Percentiles rank a stretch among this genome's conserved stretches.
Evolutionary conservation across 495 filamentous ascomycete species (phyloP).

Genomic region (Xylaria venustula): DNA sequence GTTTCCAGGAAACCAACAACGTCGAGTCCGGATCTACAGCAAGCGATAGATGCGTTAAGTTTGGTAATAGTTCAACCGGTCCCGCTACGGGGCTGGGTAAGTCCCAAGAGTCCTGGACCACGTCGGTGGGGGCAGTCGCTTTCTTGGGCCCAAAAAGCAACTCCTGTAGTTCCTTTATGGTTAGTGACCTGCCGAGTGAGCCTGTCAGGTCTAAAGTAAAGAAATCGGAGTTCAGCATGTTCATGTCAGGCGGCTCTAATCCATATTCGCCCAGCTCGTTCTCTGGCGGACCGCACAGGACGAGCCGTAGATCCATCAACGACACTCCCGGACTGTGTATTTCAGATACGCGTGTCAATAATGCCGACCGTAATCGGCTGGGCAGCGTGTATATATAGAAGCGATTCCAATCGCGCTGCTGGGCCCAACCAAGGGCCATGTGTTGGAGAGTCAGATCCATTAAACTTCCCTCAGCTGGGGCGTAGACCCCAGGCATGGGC

Average conservation of each 20-base stretch:
- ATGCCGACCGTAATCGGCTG: conserved; percentile 53
- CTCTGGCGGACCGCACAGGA: conserved; percentile 34
- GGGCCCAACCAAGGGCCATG: conserved; percentile 69
- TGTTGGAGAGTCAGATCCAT: conserved; percentile 56
- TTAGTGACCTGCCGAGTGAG: conserved; percentile 58
- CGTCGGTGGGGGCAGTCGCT: conserved; percentile 17
- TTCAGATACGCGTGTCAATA: conserved; percentile 64
- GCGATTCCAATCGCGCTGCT: conserved; percentile 64
- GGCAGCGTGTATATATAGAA: conserved; percentile 65
- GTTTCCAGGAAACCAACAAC: conserved; percentile 59
- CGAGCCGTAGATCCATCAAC: conserved; percentile 37
- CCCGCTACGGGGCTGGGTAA: conserved; percentile 22
- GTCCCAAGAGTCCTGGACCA: conserved; percentile 46
- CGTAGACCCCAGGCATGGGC: conserved; percentile 33
- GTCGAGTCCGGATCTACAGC: conserved; percentile 37
- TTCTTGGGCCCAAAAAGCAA: conserved; percentile 40
- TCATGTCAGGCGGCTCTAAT: conserved; percentile 22
- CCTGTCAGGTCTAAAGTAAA: conserved; percentile 62
- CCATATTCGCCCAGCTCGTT: conserved; percentile 25
- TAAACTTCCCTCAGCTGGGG: conserved; percentile 50
- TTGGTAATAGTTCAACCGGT: conserved; percentile 41
- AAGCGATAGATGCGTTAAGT: conserved; percentile 57
- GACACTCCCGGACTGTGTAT: conserved; percentile 47
- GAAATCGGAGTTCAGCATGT: conserved; percentile 51
- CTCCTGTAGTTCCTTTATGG: conserved; percentile 58